Conservation (phyloP, 1,284 basidiomycete genomes). For the Papiliotrema terrestris region DNA sequence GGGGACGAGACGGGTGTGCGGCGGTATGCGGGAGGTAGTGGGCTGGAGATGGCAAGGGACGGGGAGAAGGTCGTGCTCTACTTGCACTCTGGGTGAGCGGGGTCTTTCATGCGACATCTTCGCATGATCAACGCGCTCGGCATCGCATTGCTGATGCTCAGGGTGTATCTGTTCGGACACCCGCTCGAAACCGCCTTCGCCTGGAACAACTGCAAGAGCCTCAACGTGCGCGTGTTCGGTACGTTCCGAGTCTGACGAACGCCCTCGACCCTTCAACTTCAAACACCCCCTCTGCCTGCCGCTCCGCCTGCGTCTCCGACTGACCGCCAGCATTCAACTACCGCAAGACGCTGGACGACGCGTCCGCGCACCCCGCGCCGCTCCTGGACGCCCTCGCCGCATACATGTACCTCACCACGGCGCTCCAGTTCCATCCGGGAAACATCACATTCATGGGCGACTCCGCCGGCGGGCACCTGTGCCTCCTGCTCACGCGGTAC, state of each 20-base stretch:
- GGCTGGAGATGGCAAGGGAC: constrained; percentile 7
- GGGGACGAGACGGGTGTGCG: neutral
- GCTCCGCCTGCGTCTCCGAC: neutral
- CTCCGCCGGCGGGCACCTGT: constrained; percentile 62
- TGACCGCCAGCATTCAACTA: constrained; percentile 16
- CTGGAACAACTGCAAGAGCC: neutral
- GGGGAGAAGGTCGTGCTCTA: constrained; percentile 28
- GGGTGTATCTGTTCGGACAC: constrained; percentile 15
- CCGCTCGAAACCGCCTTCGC: constrained; percentile 6
- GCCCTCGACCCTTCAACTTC: too few relatives aligned
- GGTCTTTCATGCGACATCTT: too few relatives aligned
- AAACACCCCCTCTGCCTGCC: too few relatives aligned
- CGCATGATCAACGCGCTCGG: neutral
- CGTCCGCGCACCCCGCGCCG: constrained; percentile 56
- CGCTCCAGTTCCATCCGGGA: constrained; percentile 52
- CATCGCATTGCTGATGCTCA: neutral
- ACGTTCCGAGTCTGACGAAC: too few relatives aligned
- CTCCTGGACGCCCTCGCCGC: constrained; percentile 59
- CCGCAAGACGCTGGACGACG: constrained; percentile 11
- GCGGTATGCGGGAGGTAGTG: neutral
- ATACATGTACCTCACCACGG: constrained; percentile 58
- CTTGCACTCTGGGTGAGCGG: constrained; percentile 20
- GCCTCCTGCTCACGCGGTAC: constrained; percentile 52
- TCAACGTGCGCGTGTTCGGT: constrained; percentile 5
- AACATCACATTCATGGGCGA: constrained; percentile 63